These are phyloP conservation scores for Tulasnella sp. DNA, from an alignment of 768 basidiomycete genomes.

Conservation along the genomic window DNA sequence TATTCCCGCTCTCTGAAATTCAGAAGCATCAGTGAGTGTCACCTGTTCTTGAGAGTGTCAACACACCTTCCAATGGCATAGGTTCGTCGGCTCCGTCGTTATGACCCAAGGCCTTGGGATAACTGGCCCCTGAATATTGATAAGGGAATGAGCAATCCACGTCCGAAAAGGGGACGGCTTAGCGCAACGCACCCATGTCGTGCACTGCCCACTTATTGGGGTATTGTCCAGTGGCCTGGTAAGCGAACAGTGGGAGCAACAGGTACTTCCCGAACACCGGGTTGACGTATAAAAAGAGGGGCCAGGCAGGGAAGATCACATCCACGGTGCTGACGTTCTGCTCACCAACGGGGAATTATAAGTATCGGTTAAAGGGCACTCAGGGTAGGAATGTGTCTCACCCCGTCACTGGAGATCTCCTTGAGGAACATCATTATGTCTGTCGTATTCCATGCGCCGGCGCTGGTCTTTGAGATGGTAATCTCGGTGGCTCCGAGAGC, in stretches of 20 bases:
- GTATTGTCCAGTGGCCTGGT: conserved; percentile 20
- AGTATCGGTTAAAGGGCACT: too few relatives aligned
- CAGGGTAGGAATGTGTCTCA: too few relatives aligned
- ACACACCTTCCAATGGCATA: conserved; percentile 55
- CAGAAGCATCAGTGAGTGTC: too few relatives aligned
- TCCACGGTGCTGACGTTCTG: conserved; percentile 28
- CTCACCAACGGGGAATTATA: too few relatives aligned
- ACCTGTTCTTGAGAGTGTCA: conserved; percentile 37
- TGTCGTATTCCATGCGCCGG: conserved; percentile 5
- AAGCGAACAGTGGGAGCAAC: conserved; percentile 25
- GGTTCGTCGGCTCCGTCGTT: conserved; percentile 37
- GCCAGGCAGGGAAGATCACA: conserved; percentile 26
- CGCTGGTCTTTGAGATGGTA: conserved; percentile 4
- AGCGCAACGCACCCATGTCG: conserved; percentile 9
- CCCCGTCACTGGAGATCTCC: conserved; percentile 48
- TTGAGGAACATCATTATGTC: conserved; percentile 18
- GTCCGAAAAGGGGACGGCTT: conserved; percentile 23
- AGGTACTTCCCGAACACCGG: conserved; percentile 15
- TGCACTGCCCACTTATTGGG: background rate
- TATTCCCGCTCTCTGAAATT: too few relatives aligned
- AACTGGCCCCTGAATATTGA: conserved; percentile 13
- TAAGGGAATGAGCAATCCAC: conserved; percentile 16
- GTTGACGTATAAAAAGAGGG: conserved; percentile 25
- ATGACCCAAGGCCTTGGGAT: conserved; percentile 25
- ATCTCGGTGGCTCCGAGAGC: conserved; percentile 20